Evolutionary conservation across 192 early-diverging fungal genomes (phyloP).

Genomic region (Jimgerdemannia flammicorona): DNA sequence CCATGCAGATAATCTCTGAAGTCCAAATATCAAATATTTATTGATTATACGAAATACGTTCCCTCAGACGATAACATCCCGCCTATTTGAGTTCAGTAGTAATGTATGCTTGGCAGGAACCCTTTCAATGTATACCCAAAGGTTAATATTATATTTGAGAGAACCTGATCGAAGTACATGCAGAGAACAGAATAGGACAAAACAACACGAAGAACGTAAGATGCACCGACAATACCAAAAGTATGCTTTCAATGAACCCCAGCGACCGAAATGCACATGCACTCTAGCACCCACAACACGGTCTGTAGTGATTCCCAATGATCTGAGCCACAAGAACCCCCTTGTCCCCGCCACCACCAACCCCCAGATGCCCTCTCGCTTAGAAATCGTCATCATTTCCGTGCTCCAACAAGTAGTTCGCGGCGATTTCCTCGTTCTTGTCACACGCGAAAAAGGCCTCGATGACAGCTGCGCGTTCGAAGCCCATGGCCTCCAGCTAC

Average conservation of each 20-base stretch:
- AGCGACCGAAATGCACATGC: too few species aligned
- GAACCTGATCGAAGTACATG: background rate
- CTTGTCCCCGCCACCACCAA: background rate
- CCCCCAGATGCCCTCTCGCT: background rate
- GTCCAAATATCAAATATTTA: too few species aligned
- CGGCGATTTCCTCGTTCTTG: conserved; percentile 95
- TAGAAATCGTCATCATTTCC: conserved; percentile 45
- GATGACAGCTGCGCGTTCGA: conserved; percentile 75
- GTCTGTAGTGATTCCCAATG: too few species aligned
- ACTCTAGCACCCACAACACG: too few species aligned
- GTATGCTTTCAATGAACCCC: too few species aligned
- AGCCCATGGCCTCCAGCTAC: conserved; percentile 81
- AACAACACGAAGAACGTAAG: background rate
- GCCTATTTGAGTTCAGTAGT: too few species aligned
- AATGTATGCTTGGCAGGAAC: too few species aligned
- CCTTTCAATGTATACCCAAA: too few species aligned
- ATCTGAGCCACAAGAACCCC: too few species aligned
- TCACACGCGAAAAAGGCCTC: conserved; percentile 98
- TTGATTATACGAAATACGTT: too few species aligned
- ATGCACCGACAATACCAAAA: background rate
- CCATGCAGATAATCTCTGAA: too few species aligned
- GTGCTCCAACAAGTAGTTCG: conserved; percentile 93
- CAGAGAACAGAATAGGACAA: background rate
- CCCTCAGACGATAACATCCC: too few species aligned
- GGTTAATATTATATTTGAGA: background rate